Percentiles rank a stretch among this genome's conserved stretches.
These are phyloP conservation scores for Chondrus crispus DNA, from an alignment of 23 red algal species.

Conservation along the genomic window DNA sequence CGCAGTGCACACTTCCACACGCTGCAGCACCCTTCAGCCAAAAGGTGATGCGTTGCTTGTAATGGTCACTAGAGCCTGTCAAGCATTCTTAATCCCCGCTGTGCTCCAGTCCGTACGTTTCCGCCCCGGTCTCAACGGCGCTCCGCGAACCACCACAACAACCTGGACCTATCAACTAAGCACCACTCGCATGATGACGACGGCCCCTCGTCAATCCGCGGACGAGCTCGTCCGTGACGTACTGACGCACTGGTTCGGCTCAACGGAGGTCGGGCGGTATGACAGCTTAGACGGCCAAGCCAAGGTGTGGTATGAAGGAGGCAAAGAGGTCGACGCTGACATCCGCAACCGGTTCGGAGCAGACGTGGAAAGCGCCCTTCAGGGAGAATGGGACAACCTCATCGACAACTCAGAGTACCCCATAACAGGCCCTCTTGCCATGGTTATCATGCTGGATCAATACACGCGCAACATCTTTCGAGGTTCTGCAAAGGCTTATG, in stretches of 20 bases:
- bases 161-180: too few species aligned
- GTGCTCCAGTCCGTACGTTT: too few species aligned
- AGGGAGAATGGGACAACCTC: constrained; percentile 32
- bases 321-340: constrained; percentile 15
- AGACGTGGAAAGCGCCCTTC: constrained; percentile 33
- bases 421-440: constrained; percentile 49
- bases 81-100: too few species aligned
- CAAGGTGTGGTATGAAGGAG: constrained; percentile 12
- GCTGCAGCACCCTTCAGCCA: too few species aligned
- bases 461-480: constrained; percentile 81
- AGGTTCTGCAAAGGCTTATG: constrained; percentile 61
- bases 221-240: constrained; percentile 25
- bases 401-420: constrained; percentile 19
- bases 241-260: constrained; percentile 63
- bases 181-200: too few species aligned
- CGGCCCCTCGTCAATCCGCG: not conserved
- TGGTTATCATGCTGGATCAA: constrained; percentile 84
- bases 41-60: too few species aligned
- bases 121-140: too few species aligned
- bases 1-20: too few species aligned
- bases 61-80: too few species aligned
- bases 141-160: too few species aligned
- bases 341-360: constrained; percentile 35
- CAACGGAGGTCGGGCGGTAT: not conserved
- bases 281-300: not conserved